Conservation (phyloP, 2,329 filamentous ascomycete species). For the Pseudogymnoascus sp. region DNA sequence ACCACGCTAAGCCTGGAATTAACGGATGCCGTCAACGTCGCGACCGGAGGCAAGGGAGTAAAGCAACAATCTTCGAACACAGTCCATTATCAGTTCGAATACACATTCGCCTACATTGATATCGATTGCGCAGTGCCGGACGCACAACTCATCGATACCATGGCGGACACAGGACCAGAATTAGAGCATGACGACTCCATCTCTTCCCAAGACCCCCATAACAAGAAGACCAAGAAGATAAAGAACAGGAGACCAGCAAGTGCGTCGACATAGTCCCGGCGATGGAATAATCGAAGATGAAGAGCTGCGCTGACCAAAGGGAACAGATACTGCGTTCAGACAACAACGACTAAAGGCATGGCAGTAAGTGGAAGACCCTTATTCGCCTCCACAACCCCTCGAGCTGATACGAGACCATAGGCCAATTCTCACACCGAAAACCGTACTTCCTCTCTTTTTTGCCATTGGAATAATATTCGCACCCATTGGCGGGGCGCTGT, state of each 20-base stretch:
- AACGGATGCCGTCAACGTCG: slow-evolving; percentile 10
- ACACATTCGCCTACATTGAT: background rate
- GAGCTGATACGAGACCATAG: slow-evolving; percentile 36
- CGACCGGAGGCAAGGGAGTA: background rate
- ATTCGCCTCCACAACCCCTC: background rate
- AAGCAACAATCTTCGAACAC: slow-evolving; percentile 4
- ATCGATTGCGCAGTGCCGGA: slow-evolving; percentile 5
- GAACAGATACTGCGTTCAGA: slow-evolving; percentile 83
- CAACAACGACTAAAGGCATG: slow-evolving; percentile 97
- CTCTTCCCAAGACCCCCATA: slow-evolving; percentile 45
- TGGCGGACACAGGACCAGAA: slow-evolving; percentile 25
- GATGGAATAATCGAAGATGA: slow-evolving; percentile 18
- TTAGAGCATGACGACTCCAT: slow-evolving; percentile 41
- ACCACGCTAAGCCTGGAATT: slow-evolving; percentile 12
- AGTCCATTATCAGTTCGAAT: background rate
- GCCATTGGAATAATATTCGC: slow-evolving; percentile 85
- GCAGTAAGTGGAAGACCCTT: slow-evolving; percentile 61
- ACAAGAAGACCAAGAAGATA: slow-evolving; percentile 62
- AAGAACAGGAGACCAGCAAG: slow-evolving; percentile 90
- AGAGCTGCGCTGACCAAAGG: slow-evolving; percentile 15
- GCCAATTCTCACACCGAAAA: slow-evolving; percentile 92
- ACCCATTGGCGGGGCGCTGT: slow-evolving; percentile 77
- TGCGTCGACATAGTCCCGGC: slow-evolving; percentile 37
- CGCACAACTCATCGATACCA: slow-evolving; percentile 14
- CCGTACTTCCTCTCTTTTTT: slow-evolving; percentile 86